A percentile compares a stretch with the other conserved stretches of the same genome.
These are phyloP conservation scores for Kodamaea jinghongensis DNA, from an alignment of 805 yeast species.

Conservation along the genomic window DNA sequence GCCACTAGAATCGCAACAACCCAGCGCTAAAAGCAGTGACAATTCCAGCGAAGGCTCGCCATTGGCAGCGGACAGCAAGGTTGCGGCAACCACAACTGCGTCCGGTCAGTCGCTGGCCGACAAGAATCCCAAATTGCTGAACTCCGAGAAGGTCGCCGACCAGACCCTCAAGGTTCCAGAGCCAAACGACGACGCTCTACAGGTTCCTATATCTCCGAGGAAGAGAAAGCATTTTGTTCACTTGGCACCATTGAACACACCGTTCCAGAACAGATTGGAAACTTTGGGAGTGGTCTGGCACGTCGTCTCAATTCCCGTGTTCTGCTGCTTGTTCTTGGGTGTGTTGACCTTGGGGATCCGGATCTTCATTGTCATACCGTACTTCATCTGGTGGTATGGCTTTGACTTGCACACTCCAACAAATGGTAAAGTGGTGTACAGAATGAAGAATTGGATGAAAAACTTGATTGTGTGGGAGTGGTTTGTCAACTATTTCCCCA, in stretches of 20 bases:
- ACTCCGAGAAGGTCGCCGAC: too few species aligned
- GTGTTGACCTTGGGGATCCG: conserved; percentile 53
- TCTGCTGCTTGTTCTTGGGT: conserved; percentile 51
- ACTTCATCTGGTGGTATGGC: conserved; percentile 52
- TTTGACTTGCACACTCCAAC: conserved; percentile 67
- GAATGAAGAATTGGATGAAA: conserved; percentile 59
- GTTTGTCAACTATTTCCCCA: conserved; percentile 80
- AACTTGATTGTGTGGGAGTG: conserved; percentile 60
- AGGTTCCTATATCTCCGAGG: background rate
- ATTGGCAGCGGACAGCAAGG: too few species aligned
- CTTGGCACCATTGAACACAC: conserved; percentile 57
- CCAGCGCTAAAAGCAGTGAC: too few species aligned
- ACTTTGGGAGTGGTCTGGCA: conserved; percentile 74
- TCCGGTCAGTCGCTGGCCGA: too few species aligned
- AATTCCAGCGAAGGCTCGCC: too few species aligned
- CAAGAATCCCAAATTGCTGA: too few species aligned
- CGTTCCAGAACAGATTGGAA: conserved; percentile 57
- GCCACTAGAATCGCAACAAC: too few species aligned
- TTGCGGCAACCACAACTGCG: too few species aligned
- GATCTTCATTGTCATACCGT: conserved; percentile 61
- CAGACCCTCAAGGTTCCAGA: too few species aligned
- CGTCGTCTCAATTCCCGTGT: conserved; percentile 62
- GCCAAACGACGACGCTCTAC: too few species aligned
- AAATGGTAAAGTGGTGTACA: conserved; percentile 63
- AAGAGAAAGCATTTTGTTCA: conserved; percentile 17